Evolutionary conservation across 305 asterid species (phyloP).

Genomic region (Rubia tinctorum): DNA sequence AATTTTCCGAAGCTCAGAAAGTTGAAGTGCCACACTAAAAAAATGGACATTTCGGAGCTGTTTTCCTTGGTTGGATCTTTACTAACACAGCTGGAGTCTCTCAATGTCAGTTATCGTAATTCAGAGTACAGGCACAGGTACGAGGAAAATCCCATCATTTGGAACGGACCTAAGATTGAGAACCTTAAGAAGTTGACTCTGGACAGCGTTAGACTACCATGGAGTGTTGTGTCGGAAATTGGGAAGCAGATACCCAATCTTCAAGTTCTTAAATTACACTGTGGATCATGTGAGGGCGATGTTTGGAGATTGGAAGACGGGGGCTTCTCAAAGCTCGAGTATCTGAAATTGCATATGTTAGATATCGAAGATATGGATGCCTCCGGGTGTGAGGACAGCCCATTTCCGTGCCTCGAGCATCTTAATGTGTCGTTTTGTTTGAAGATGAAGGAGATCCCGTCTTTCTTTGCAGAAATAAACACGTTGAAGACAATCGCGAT

Average conservation of each 20-base stretch:
- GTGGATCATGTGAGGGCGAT: background rate
- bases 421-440: conserved; percentile 1
- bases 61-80: background rate
- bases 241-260: conserved; percentile 10
- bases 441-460: background rate
- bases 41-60: too few relatives aligned
- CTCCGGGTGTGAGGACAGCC: background rate
- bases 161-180: background rate
- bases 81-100: background rate
- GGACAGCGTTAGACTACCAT: background rate
- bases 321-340: conserved; percentile 5
- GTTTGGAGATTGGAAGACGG: conserved; percentile 3
- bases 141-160: background rate
- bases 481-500: conserved; percentile 11
- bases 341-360: background rate
- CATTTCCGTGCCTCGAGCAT: conserved; percentile 17
- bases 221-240: conserved; percentile 9
- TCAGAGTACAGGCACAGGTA: background rate
- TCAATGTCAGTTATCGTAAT: background rate
- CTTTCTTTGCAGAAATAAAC: background rate
- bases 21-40: background rate
- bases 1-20: background rate
- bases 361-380: background rate
- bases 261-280: conserved; percentile 16
- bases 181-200: conserved; percentile 10